Conservation (phyloP, 768 basidiomycete genomes). For the Termitomyces sp. region DNA sequence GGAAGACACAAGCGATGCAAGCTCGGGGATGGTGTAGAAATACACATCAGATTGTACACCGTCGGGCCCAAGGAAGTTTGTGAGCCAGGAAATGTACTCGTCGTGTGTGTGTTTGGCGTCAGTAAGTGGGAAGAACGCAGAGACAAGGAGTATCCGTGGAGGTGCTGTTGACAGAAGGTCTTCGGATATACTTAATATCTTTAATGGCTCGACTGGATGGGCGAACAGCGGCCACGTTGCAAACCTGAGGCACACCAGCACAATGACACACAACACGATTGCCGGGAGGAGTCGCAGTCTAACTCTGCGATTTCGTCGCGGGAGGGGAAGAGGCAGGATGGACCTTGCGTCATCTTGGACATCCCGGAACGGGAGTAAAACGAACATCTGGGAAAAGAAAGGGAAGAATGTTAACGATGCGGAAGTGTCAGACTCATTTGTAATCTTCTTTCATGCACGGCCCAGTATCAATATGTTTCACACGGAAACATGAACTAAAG, state of each 20-base stretch:
- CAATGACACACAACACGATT: neutral
- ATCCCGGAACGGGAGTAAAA: neutral
- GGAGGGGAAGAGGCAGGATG: too few relatives aligned
- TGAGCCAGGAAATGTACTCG: conserved; percentile 42
- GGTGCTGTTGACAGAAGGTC: neutral
- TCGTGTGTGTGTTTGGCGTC: conserved; percentile 42
- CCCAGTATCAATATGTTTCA: too few relatives aligned
- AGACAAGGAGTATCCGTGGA: conserved; percentile 42
- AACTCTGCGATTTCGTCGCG: neutral
- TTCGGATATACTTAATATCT: neutral
- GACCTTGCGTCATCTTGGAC: neutral
- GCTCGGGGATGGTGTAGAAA: conserved; percentile 42
- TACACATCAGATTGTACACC: conserved; percentile 39
- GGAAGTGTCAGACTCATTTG: neutral
- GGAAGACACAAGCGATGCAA: conserved; percentile 25
- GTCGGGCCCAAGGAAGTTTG: conserved; percentile 35
- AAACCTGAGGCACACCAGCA: neutral
- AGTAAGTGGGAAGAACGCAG: conserved; percentile 47
- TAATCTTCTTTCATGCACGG: neutral
- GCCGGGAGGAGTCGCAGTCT: neutral
- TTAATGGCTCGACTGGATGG: neutral
- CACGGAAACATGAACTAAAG: too few relatives aligned
- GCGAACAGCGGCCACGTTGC: neutral
- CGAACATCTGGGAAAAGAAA: neutral
- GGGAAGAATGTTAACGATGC: neutral